phyloP scores from a whole-genome alignment of 768 basidiomycete species.

The Cystobasidium tubakii region DNA sequence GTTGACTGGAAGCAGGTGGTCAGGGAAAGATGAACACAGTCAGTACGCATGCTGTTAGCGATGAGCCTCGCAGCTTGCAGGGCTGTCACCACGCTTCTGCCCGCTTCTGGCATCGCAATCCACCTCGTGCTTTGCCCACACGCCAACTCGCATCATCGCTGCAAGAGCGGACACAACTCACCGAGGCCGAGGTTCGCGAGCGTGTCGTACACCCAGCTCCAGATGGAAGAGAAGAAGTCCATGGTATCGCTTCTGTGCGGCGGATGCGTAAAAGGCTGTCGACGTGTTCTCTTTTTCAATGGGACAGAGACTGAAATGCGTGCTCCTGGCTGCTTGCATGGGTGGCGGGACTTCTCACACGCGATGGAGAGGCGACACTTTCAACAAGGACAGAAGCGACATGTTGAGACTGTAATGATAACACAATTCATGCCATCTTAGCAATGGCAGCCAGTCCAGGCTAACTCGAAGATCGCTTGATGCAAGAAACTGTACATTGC shows the following conservation, averaged over 20 bases:
- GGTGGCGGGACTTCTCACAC: too few relatives aligned
- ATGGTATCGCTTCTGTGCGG: not conserved
- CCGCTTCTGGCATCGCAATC: too few relatives aligned
- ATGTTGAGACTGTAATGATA: too few relatives aligned
- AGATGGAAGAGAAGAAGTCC: conserved; percentile 30
- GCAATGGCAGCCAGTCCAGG: too few relatives aligned
- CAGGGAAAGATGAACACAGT: not conserved
- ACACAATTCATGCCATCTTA: too few relatives aligned
- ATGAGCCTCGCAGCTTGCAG: not conserved
- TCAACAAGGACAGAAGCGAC: too few relatives aligned
- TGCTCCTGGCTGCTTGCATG: not conserved
- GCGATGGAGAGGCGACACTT: too few relatives aligned
- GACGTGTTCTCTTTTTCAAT: not conserved
- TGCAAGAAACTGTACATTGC: too few relatives aligned
- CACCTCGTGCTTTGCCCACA: too few relatives aligned
- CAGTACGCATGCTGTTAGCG: not conserved
- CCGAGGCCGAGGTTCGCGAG: conserved; percentile 27
- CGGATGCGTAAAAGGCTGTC: not conserved
- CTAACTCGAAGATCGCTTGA: too few relatives aligned
- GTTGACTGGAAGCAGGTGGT: conserved; percentile 23
- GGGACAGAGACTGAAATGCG: not conserved
- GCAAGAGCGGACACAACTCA: conserved; percentile 1
- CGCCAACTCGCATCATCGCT: not conserved
- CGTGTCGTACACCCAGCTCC: conserved; percentile 24
- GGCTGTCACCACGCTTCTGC: not conserved